A percentile compares a stretch with the other conserved stretches of the same genome.
Evolutionary conservation across 2,329 filamentous ascomycete genomes (phyloP).

Genomic region (Endothia cerciana): DNA sequence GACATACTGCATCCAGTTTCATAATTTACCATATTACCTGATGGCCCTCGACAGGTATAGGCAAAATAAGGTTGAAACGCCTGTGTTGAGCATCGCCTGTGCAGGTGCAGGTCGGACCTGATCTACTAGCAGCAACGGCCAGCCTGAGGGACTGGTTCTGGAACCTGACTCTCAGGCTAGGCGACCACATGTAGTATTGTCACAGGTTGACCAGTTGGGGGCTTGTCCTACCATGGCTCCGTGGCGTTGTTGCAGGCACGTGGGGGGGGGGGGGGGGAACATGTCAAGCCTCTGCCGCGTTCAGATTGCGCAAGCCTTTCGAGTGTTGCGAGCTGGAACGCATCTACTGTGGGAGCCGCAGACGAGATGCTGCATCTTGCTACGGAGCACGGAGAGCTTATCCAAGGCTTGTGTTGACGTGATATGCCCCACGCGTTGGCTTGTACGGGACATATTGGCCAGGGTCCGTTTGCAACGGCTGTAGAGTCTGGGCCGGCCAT

Average conservation of each 20-base stretch:
- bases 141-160: conserved; percentile 1
- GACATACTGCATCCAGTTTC: conserved; percentile 17
- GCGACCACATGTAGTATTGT: background rate
- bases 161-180: background rate
- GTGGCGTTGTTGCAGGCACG: background rate
- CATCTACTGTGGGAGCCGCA: background rate
- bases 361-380: background rate
- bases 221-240: background rate
- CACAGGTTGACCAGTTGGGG: background rate
- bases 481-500: conserved; percentile 18
- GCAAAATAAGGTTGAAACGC: conserved; percentile 17
- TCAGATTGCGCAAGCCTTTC: background rate
- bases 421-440: background rate
- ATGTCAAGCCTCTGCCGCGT: background rate
- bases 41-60: conserved; percentile 16
- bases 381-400: background rate
- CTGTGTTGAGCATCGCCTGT: conserved; percentile 8
- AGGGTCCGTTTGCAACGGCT: conserved; percentile 16
- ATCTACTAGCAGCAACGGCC: background rate
- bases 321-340: conserved; percentile 5
- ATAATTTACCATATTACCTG: conserved; percentile 14
- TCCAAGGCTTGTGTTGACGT: background rate
- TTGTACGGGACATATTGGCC: conserved; percentile 1
- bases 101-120: conserved; percentile 2
- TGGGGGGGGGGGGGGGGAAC: background rate